Evolutionary conservation across 140 eudicot species (phyloP).

Genomic region (Bidens hawaiensis): DNA sequence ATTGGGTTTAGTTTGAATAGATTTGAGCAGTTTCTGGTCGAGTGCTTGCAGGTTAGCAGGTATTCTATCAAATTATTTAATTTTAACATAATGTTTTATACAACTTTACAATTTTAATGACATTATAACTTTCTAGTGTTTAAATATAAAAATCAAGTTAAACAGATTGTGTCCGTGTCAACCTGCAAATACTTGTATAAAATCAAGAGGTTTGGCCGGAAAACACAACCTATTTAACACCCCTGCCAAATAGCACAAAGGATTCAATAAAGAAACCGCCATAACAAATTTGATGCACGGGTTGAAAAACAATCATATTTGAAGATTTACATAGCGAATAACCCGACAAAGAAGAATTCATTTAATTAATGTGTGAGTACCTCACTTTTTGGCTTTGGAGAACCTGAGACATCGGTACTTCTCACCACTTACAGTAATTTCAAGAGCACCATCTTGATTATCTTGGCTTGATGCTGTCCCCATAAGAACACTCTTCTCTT

Average conservation of each 20-base stretch:
- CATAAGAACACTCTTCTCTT: not conserved
- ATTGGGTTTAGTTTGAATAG: not conserved
- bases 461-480: not conserved
- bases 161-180: not conserved
- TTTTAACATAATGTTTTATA: too few species aligned
- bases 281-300: not conserved
- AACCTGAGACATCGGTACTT: not conserved
- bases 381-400: not conserved
- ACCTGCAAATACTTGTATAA: not conserved
- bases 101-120: not conserved
- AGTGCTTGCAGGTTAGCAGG: not conserved
- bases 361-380: not conserved
- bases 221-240: not conserved
- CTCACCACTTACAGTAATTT: not conserved
- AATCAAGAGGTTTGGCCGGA: not conserved
- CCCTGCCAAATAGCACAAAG: not conserved
- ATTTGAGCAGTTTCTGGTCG: not conserved
- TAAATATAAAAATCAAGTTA: too few species aligned
- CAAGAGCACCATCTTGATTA: not conserved
- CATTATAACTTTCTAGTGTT: not conserved
- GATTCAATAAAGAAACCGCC: not conserved
- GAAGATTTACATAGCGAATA: not conserved
- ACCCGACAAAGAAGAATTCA: not conserved
- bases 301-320: not conserved
- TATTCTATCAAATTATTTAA: not conserved